These are phyloP conservation scores for Hypoxylon sp. DNA, from an alignment of 2,329 filamentous ascomycete genomes.

Conservation along the genomic window DNA sequence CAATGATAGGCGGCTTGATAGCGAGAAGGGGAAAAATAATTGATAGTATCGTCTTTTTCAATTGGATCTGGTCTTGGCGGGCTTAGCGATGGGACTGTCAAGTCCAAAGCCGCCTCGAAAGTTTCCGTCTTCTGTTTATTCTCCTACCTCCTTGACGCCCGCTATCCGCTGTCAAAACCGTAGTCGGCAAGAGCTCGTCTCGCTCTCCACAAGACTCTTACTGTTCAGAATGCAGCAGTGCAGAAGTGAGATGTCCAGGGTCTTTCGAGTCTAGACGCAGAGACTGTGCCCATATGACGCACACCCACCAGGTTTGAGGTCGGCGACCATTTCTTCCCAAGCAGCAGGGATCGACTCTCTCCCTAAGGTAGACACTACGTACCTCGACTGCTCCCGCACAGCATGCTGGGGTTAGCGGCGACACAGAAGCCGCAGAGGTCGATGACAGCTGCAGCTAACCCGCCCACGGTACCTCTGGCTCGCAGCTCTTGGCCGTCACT, in stretches of 20 bases:
- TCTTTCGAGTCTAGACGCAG: slow-evolving; percentile 42
- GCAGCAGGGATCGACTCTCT: slow-evolving; percentile 43
- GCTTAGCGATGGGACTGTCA: slow-evolving; percentile 33
- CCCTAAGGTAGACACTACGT: slow-evolving; percentile 24
- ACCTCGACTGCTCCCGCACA: slow-evolving; percentile 40
- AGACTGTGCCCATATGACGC: slow-evolving; percentile 43
- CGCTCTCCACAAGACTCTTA: slow-evolving; percentile 30
- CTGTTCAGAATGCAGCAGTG: slow-evolving; percentile 33
- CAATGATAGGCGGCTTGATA: slow-evolving; percentile 27
- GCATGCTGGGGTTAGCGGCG: slow-evolving; percentile 30
- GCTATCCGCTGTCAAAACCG: slow-evolving; percentile 17
- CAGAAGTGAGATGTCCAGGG: slow-evolving; percentile 37
- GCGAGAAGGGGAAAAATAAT: slow-evolving; percentile 26
- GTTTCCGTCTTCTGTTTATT: slow-evolving; percentile 14
- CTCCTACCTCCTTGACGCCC: slow-evolving; percentile 20
- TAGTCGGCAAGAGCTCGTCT: slow-evolving; percentile 20
- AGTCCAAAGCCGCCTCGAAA: slow-evolving; percentile 28
- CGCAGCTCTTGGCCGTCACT: slow-evolving; percentile 44
- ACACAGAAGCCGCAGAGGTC: slow-evolving; percentile 22
- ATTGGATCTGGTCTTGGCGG: slow-evolving; percentile 36
- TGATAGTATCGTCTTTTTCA: slow-evolving; percentile 31
- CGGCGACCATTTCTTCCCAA: slow-evolving; percentile 41
- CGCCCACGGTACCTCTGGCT: slow-evolving; percentile 38
- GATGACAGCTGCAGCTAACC: slow-evolving; percentile 40
- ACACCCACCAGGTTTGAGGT: slow-evolving; percentile 41